These are phyloP conservation scores for Aspergillus sergii DNA, from an alignment of 2,329 filamentous ascomycete species.

Conservation along the genomic window DNA sequence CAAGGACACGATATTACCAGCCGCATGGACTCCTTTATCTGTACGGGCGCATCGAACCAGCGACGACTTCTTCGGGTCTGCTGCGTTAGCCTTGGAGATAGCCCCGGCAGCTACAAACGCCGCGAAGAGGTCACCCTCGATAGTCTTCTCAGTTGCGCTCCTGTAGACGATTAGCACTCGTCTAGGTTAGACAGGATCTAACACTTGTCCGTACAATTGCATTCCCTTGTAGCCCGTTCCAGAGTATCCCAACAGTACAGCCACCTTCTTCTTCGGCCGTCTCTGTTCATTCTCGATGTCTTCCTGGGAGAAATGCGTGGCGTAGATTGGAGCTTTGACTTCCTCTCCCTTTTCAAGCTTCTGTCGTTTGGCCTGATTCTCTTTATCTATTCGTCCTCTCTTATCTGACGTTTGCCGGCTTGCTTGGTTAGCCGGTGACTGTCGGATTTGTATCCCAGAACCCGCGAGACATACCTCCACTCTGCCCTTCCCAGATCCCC, in stretches of 20 bases:
- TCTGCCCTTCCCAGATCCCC: slow-evolving; percentile 68
- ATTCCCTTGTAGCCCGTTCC: slow-evolving; percentile 97
- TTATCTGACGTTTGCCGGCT: slow-evolving; percentile 57
- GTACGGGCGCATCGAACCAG: slow-evolving; percentile 92
- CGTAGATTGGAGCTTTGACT: slow-evolving; percentile 53
- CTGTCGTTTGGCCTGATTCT: slow-evolving; percentile 58
- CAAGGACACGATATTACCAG: slow-evolving; percentile 90
- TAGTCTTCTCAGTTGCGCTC: slow-evolving; percentile 75
- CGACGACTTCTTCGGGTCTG: slow-evolving; percentile 95
- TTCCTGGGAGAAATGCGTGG: slow-evolving; percentile 67
- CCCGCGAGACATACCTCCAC: slow-evolving; percentile 57
- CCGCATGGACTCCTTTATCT: slow-evolving; percentile 96
- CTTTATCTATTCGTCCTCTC: slow-evolving; percentile 53
- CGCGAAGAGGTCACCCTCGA: slow-evolving; percentile 91
- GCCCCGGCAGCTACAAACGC: slow-evolving; percentile 90
- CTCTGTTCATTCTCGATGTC: slow-evolving; percentile 87
- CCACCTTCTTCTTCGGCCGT: slow-evolving; percentile 92
- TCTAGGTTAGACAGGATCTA: neutral
- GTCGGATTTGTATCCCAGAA: slow-evolving; percentile 2
- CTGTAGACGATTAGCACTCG: slow-evolving; percentile 27
- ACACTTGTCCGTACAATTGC: slow-evolving; percentile 64
- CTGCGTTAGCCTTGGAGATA: slow-evolving; percentile 94
- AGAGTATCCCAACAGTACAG: slow-evolving; percentile 92
- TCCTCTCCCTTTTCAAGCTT: slow-evolving; percentile 53
- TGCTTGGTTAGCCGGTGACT: slow-evolving; percentile 51